A percentile compares a stretch with the other conserved stretches of the same genome.
Evolutionary conservation across 352 stramenopile species (phyloP).

Genomic region (Globisporangium radiosum): DNA sequence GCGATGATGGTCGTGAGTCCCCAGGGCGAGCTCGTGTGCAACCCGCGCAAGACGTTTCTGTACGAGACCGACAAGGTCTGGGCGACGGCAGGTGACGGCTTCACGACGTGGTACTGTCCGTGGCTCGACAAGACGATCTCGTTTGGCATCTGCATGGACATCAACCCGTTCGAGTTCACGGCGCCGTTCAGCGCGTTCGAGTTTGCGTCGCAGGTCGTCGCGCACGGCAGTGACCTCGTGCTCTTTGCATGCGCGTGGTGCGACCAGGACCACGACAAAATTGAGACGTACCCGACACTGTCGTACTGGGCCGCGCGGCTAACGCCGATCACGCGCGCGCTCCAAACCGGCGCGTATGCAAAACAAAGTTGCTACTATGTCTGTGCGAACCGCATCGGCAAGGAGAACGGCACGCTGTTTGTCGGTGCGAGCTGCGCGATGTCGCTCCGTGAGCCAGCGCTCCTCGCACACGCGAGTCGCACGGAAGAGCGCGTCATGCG

Average conservation of each 20-base stretch:
- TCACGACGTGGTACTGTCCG: conserved; percentile 63
- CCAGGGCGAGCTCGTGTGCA: conserved; percentile 56
- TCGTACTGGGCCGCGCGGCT: conserved; percentile 74
- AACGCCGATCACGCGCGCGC: conserved; percentile 40
- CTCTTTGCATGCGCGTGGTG: conserved; percentile 83
- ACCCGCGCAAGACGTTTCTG: conserved; percentile 75
- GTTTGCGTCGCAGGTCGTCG: conserved; percentile 50
- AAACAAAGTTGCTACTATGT: conserved; percentile 67
- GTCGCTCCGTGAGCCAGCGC: conserved; percentile 46
- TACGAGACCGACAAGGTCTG: conserved; percentile 83
- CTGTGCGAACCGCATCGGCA: conserved; percentile 71
- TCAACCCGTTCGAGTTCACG: conserved; percentile 80
- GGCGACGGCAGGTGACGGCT: conserved; percentile 56
- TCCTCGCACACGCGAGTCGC: conserved; percentile 43
- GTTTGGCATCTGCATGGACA: conserved; percentile 89
- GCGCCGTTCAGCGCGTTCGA: conserved; percentile 63
- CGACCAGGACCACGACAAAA: conserved; percentile 56
- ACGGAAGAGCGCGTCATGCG: conserved; percentile 51
- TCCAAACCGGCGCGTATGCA: conserved; percentile 24
- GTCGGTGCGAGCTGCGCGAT: conserved; percentile 71
- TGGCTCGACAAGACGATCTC: conserved; percentile 74
- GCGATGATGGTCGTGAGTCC: conserved; percentile 77
- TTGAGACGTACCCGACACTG: conserved; percentile 37
- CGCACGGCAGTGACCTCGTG: conserved; percentile 55
- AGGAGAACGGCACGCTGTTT: conserved; percentile 76